Evolutionary conservation across 108 stramenopile genomes (phyloP), one percentile per base, ranked within the genome.

Genomic region (Pseudonitzschia multistriata): DNA sequence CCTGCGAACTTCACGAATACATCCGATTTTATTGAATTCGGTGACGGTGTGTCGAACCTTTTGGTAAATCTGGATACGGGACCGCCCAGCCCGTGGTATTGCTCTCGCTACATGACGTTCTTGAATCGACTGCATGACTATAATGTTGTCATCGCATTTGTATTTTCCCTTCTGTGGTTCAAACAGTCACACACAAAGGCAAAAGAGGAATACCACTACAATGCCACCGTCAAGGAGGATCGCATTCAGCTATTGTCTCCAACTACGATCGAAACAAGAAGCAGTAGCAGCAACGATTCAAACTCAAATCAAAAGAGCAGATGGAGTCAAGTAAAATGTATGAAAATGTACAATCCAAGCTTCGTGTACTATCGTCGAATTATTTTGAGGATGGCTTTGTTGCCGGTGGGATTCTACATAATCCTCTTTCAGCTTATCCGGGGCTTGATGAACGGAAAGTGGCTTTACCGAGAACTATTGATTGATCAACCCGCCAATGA

Each of bases 121-220:
- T 10, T 65, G 62, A 15, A 62, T 28, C 57, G 69, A 49, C 49
- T 77, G 47, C 29, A 47, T 21, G 64, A 62, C 27, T 45, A 66
- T 31, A 21, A 54, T 54, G 17, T 53, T 30, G 34, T 45, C 14
- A 76, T 83, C 29, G 49, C 71, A 28, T 64, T 83, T 59, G 7
- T 71, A 24, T 83, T 83, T 55, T 72, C 83, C 5, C n/a, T 70
- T 3, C 35, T 83, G 53, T 83, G 83, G 83, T 79, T 83, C 47
- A 29, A 65, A 10, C 66, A 79, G 39, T 71, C 83, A 5, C 79
- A 79, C 61, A 37, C 53, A 5, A 56, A 45, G 36, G 83, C 83
- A 8, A 21, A 61, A 35, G 25, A 47, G 13, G 36, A 48, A 39
- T 21, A 68, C 28, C 13, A 68, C 28, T 31, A 66, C 33, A 45